Evolutionary conservation across 768 basidiomycete species (phyloP).

Genomic region (Termitomyces sp.): DNA sequence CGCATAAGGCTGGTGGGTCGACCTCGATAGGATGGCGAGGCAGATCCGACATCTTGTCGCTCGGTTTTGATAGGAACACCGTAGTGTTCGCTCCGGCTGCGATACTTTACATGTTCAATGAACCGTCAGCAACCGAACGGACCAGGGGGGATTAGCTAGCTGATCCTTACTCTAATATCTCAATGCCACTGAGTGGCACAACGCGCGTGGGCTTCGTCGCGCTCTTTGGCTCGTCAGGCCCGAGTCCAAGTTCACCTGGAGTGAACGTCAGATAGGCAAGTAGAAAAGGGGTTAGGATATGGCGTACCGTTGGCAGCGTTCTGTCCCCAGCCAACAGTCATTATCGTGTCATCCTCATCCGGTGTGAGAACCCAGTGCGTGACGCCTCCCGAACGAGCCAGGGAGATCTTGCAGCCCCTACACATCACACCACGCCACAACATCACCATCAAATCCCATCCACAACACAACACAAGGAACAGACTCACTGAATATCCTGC

Average conservation of each 20-base stretch:
- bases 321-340: constrained; percentile 87
- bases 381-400: constrained; percentile 78
- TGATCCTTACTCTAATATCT: constrained; percentile 69
- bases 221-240: constrained; percentile 79
- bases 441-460: neutral
- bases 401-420: constrained; percentile 77
- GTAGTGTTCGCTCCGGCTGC: constrained; percentile 88
- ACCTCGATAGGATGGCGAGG: constrained; percentile 79
- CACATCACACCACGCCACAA: constrained; percentile 6
- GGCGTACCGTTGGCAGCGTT: constrained; percentile 76
- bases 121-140: neutral
- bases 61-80: constrained; percentile 76
- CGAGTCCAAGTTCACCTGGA: constrained; percentile 77
- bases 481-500: constrained; percentile 78
- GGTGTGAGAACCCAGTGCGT: constrained; percentile 81
- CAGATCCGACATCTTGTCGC: constrained; percentile 71
- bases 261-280: neutral
- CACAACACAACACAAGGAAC: neutral
- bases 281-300: neutral
- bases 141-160: neutral
- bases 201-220: constrained; percentile 80
- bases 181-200: constrained; percentile 68
- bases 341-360: constrained; percentile 71
- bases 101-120: constrained; percentile 44
- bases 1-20: constrained; percentile 63